phyloP scores from a whole-genome alignment of 2,329 filamentous ascomycete genomes.

The Fusarium lateritium region DNA sequence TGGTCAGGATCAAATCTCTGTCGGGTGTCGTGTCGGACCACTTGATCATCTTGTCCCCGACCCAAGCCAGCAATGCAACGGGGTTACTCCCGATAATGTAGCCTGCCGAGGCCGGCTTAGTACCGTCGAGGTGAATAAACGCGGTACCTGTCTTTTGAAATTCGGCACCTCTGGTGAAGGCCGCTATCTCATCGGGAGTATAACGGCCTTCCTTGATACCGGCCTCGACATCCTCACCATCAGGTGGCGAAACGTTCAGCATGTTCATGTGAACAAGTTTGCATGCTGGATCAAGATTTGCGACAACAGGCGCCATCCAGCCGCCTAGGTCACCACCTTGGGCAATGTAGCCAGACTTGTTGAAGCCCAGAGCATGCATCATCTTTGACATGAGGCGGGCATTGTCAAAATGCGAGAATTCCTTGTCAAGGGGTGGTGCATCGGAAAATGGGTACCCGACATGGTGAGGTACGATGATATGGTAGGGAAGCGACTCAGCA shows the following conservation, averaged over 20 bases:
- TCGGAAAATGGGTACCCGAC: slow-evolving; percentile 20
- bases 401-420: slow-evolving; percentile 14
- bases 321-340: slow-evolving; percentile 38
- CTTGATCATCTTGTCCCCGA: slow-evolving; percentile 26
- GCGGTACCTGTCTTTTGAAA: slow-evolving; percentile 26
- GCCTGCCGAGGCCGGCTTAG: slow-evolving; percentile 17
- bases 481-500: slow-evolving; percentile 10
- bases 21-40: slow-evolving; percentile 21
- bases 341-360: slow-evolving; percentile 16
- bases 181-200: neutral
- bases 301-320: slow-evolving; percentile 25
- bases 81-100: slow-evolving; percentile 22
- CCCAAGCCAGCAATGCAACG: slow-evolving; percentile 16
- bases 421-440: neutral
- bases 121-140: slow-evolving; percentile 28
- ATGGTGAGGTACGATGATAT: slow-evolving; percentile 26
- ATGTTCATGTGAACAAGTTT: slow-evolving; percentile 29
- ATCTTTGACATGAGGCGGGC: slow-evolving; percentile 24
- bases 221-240: neutral
- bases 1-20: slow-evolving; percentile 20
- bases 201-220: slow-evolving; percentile 10
- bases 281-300: slow-evolving; percentile 18
- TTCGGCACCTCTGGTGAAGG: slow-evolving; percentile 1
- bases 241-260: slow-evolving; percentile 7
- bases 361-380: slow-evolving; percentile 19